Conservation (phyloP, 768 basidiomycete genomes). For the Bullera alba region DNA sequence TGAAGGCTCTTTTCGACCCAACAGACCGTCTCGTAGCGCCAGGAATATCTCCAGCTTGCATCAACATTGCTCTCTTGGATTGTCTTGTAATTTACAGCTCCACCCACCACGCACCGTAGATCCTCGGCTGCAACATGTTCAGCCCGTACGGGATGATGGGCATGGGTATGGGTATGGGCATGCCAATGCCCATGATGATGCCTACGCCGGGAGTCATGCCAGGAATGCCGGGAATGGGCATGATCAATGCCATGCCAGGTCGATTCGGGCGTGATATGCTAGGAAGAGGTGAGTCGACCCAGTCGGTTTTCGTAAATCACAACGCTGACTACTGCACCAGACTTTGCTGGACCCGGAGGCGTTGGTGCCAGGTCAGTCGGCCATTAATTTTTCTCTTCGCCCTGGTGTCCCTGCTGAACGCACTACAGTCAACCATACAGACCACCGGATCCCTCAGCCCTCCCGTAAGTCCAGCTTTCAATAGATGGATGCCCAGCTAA, state of each 20-base stretch:
- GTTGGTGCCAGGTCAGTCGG: slow-evolving; percentile 23
- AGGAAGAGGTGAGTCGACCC: slow-evolving; percentile 31
- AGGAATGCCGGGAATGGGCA: slow-evolving; percentile 38
- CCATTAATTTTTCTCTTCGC: background rate
- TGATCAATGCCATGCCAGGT: slow-evolving; percentile 33
- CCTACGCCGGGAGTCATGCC: slow-evolving; percentile 37
- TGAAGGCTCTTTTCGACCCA: too few relatives aligned
- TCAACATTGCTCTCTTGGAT: too few relatives aligned
- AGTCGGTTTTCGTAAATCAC: background rate
- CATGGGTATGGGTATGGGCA: slow-evolving; percentile 16
- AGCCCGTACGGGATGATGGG: slow-evolving; percentile 4
- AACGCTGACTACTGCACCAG: slow-evolving; percentile 9
- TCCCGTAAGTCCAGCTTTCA: slow-evolving; percentile 7
- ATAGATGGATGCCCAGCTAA: background rate
- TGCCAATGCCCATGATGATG: slow-evolving; percentile 25
- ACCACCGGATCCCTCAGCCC: slow-evolving; percentile 35
- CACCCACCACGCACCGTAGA: too few relatives aligned
- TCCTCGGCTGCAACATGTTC: background rate
- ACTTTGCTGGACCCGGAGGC: slow-evolving; percentile 43
- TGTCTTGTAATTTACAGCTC: too few relatives aligned
- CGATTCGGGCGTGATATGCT: slow-evolving; percentile 39
- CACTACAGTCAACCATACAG: slow-evolving; percentile 34
- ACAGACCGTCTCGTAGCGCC: too few relatives aligned
- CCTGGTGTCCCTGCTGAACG: background rate
- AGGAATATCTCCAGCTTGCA: too few relatives aligned